These are phyloP conservation scores for Spathaspora arborariae DNA, from an alignment of 805 yeast genomes.

Conservation along the genomic window DNA sequence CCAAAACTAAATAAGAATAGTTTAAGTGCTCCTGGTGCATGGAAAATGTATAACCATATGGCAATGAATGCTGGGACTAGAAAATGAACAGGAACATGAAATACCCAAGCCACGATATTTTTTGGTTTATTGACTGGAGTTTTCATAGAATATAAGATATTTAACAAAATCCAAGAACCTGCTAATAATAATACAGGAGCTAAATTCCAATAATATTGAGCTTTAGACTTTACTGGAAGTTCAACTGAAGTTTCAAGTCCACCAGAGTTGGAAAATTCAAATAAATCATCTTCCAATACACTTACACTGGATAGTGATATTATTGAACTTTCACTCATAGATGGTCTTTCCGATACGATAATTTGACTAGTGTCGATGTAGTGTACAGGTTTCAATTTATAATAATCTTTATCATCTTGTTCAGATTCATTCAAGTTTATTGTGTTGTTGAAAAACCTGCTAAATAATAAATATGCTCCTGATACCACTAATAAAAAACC, in stretches of 20 bases:
- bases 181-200: conserved; percentile 41
- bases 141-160: conserved; percentile 40
- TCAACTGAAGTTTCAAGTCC: not conserved
- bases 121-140: conserved; percentile 40
- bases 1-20: conserved; percentile 56
- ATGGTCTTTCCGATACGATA: not conserved
- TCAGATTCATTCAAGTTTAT: not conserved
- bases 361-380: not conserved
- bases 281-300: conserved; percentile 1
- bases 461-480: not conserved
- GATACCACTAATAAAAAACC: conserved; percentile 2
- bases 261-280: not conserved
- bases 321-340: not conserved
- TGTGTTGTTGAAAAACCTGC: not conserved
- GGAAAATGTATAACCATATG: conserved; percentile 61
- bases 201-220: conserved; percentile 10
- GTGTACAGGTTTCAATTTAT: conserved; percentile 4
- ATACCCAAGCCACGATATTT: conserved; percentile 58
- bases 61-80: conserved; percentile 59
- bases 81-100: conserved; percentile 60
- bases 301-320: not conserved
- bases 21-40: conserved; percentile 58
- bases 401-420: not conserved
- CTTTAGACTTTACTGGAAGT: not conserved
- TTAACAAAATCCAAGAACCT: conserved; percentile 47